A percentile compares a stretch with the other conserved stretches of the same genome.
Evolutionary conservation across 257 asterid species (phyloP).

Genomic region (Jacaranda copaia): DNA sequence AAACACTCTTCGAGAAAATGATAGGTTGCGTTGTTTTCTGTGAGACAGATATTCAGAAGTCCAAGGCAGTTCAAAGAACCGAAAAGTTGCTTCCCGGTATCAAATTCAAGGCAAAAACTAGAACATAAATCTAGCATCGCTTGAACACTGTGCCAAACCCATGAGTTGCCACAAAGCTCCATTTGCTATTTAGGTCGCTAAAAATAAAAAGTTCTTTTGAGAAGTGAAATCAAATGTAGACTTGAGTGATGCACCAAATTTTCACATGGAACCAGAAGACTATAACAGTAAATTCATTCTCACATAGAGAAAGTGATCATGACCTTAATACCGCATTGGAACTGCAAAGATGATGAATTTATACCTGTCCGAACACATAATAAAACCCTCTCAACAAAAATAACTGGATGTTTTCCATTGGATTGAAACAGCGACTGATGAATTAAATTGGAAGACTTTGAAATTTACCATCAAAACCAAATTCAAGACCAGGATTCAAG

Average conservation of each 20-base stretch:
- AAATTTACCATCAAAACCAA: constrained; percentile 7
- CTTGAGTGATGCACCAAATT: constrained; percentile 14
- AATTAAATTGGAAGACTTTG: background rate
- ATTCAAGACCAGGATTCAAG: background rate
- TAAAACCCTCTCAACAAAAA: constrained; percentile 1
- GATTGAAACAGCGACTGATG: background rate
- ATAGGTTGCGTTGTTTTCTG: constrained; percentile 68
- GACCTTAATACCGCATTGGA: no score
- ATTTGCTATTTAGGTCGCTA: constrained; percentile 23
- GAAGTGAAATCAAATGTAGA: constrained; percentile 25
- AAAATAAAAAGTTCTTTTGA: background rate
- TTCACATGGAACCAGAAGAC: background rate
- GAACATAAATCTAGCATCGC: background rate
- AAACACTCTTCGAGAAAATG: constrained; percentile 88
- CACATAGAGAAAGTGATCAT: background rate
- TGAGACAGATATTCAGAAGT: constrained; percentile 33
- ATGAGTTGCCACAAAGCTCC: background rate
- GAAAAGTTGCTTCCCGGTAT: constrained; percentile 30
- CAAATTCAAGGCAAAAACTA: constrained; percentile 25
- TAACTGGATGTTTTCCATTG: background rate
- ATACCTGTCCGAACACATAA: background rate
- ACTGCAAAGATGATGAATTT: no score
- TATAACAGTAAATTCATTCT: constrained; percentile 10
- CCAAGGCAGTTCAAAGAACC: constrained; percentile 37
- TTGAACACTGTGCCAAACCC: background rate